Evolutionary conservation across 1,139 yeast species (phyloP).

Genomic region (Debaryomyces fabryi): DNA sequence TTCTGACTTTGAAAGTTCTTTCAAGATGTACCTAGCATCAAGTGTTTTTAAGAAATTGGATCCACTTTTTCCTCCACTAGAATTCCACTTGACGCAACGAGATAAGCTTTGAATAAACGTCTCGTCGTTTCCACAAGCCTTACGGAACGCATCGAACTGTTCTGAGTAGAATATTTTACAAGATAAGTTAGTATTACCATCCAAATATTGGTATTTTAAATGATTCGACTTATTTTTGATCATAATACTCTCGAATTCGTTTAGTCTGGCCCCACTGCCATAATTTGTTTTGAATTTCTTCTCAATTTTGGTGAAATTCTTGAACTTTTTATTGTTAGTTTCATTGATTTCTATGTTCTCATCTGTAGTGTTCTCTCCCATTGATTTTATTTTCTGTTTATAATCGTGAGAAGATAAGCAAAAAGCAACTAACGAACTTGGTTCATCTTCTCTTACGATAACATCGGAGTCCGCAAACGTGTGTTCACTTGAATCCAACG

Average conservation of each 20-base stretch:
- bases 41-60: slow-evolving; percentile 89
- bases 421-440: slow-evolving; percentile 91
- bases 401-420: slow-evolving; percentile 87
- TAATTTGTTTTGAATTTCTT: slow-evolving; percentile 44
- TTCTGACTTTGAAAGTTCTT: slow-evolving; percentile 86
- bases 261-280: slow-evolving; percentile 22
- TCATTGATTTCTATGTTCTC: slow-evolving; percentile 20
- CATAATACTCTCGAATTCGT: slow-evolving; percentile 66
- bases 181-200: slow-evolving; percentile 78
- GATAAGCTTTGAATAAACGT: slow-evolving; percentile 86
- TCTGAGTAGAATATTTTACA: slow-evolving; percentile 96
- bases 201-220: slow-evolving; percentile 86
- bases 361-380: slow-evolving; percentile 26
- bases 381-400: slow-evolving; percentile 57
- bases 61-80: slow-evolving; percentile 96
- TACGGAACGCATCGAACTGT: slow-evolving; percentile 92
- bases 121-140: slow-evolving; percentile 77
- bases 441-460: slow-evolving; percentile 94
- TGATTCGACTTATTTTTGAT: slow-evolving; percentile 85
- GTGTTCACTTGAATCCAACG: slow-evolving; percentile 80
- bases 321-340: slow-evolving; percentile 36
- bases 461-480: slow-evolving; percentile 93
- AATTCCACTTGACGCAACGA: slow-evolving; percentile 93
- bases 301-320: slow-evolving; percentile 45
- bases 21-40: slow-evolving; percentile 87